These are phyloP conservation scores for Agrocybe praecox DNA, from an alignment of 768 basidiomycete species.

Conservation along the genomic window DNA sequence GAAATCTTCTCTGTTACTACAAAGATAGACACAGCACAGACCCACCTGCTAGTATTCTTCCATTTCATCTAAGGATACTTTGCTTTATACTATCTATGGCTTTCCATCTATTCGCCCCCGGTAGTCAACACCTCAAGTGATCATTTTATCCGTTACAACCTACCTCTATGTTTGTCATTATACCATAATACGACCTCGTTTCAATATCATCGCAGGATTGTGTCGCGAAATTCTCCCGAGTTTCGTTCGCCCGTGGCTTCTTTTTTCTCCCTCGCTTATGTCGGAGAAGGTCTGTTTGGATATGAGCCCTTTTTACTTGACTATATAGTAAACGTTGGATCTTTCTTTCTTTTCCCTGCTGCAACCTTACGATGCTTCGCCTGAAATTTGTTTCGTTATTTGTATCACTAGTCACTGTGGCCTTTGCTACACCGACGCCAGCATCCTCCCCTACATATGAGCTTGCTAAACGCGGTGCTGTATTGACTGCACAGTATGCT, in stretches of 20 bases:
- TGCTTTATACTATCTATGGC: background rate
- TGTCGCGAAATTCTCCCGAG: background rate
- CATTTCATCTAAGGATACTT: background rate
- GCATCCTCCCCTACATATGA: background rate
- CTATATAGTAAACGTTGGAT: background rate
- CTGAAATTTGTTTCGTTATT: background rate
- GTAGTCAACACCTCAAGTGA: background rate
- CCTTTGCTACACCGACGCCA: background rate
- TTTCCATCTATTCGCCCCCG: background rate
- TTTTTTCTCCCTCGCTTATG: background rate
- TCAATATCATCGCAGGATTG: background rate
- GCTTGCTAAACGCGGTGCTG: slow-evolving; percentile 27
- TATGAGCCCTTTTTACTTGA: background rate
- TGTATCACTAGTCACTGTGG: background rate
- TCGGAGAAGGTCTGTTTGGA: background rate
- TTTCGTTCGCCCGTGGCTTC: background rate
- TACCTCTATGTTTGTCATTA: background rate
- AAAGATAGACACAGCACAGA: no score
- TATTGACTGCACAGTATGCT: slow-evolving; percentile 28
- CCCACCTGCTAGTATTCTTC: background rate
- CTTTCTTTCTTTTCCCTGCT: background rate
- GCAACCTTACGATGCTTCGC: background rate
- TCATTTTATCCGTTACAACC: background rate
- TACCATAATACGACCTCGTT: background rate
- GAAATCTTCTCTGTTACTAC: no score